Percentiles rank a stretch among this genome's conserved stretches.
Evolutionary conservation across 768 basidiomycete species (phyloP).

Genomic region (Clathrus columnatus): DNA sequence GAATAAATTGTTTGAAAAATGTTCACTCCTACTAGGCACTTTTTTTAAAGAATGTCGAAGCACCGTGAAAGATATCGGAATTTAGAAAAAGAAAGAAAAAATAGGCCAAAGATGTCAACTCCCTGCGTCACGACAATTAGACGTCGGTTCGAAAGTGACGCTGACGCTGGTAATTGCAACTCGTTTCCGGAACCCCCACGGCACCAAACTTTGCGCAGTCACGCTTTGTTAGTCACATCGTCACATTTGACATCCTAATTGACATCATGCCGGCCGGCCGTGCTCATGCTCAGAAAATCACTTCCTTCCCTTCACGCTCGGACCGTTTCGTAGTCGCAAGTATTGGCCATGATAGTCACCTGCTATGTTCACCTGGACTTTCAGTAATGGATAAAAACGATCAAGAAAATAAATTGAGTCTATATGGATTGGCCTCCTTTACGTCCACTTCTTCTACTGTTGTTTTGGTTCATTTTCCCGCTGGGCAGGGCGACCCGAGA

Average conservation of each 20-base stretch:
- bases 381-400: neutral
- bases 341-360: neutral
- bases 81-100: too few species aligned
- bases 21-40: too few species aligned
- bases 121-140: too few species aligned
- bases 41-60: too few species aligned
- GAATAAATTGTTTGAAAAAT: neutral
- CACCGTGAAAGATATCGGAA: too few species aligned
- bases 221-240: neutral
- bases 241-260: too few species aligned
- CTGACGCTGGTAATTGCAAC: too few species aligned
- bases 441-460: neutral
- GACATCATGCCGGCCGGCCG: neutral
- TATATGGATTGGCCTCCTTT: neutral
- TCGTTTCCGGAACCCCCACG: neutral
- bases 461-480: too few species aligned
- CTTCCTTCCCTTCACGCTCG: neutral
- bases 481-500: too few species aligned
- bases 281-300: too few species aligned
- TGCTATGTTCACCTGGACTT: neutral
- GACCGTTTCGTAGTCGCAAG: neutral
- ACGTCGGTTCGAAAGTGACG: too few species aligned
- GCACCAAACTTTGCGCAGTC: neutral
- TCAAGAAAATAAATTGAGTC: neutral
- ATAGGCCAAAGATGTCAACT: too few species aligned